phyloP scores from a whole-genome alignment of 257 asterid species.

The Coffea eugenioides region DNA sequence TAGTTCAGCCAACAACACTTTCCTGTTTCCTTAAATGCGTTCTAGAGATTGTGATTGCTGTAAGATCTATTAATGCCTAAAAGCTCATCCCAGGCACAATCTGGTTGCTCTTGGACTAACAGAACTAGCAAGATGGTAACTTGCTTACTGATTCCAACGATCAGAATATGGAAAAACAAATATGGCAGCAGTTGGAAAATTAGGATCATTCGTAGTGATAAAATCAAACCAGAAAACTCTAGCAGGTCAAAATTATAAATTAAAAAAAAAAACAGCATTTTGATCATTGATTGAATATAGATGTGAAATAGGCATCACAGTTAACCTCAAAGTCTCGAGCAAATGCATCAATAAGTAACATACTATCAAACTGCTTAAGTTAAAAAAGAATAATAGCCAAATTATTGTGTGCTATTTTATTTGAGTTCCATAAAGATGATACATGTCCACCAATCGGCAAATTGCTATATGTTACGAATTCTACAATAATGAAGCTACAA shows the following conservation, averaged over 20 bases:
- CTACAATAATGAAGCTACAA: conserved; percentile 64
- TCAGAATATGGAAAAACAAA: neutral
- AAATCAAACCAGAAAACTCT: neutral
- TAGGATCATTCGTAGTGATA: neutral
- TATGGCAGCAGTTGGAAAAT: neutral
- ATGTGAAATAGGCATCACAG: conserved; percentile 4
- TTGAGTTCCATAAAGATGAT: conserved; percentile 41
- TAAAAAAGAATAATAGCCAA: conserved; percentile 27
- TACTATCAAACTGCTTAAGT: conserved; percentile 20
- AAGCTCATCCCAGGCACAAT: neutral
- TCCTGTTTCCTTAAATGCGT: neutral
- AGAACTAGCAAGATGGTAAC: no score
- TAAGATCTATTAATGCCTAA: neutral
- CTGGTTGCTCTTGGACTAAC: no score
- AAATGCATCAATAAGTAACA: neutral
- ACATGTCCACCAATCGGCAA: conserved; percentile 50
- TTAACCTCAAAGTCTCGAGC: no score
- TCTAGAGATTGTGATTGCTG: neutral
- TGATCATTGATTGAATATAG: neutral
- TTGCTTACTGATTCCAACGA: neutral
- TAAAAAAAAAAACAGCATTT: neutral
- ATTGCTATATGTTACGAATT: conserved; percentile 54
- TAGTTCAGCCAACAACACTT: neutral
- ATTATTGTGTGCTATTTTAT: conserved; percentile 45
- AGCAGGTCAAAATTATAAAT: neutral